Base-by-base conservation (phyloP, 1,284 basidiomycete species). In the Sphagnurus paluster region DNA sequence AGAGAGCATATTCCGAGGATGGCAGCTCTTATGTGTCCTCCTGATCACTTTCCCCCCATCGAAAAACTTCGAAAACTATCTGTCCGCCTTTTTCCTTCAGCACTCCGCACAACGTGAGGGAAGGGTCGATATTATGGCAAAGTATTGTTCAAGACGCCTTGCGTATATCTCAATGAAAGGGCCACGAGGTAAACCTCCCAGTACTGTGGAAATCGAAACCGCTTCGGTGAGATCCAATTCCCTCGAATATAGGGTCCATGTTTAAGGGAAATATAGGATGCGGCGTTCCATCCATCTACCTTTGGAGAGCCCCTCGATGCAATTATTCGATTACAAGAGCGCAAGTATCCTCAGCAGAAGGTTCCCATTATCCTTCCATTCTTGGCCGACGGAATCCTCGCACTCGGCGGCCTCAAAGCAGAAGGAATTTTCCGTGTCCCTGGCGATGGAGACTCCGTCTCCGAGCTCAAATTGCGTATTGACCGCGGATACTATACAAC, bases 391-490 rank as follows among this genome's bases (percentile, higher is more conserved):
- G 91, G 90, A 6, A 93, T 96, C 55, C 78, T 97, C 20, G 88
- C 90, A 2, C 74, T 94, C 3, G 91, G 92, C 1, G 92, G 93
- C 2, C 80, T 84, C 29, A 84, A 84, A 59, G 71, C 84, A 19
- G 91, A 95, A 59, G 93, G 93, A 23, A 93, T 95, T 51, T 97
- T 95, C 70, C 84, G 93, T 32, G 82, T 94, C 2, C 87, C 93
- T 5, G 93, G 93, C 0, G 93, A 96, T 63, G 76, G 78, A 9
- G 93, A 96, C 65, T 76, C 82, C 3, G 88, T 97, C 32, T 86
- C 87, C 0, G 87, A 90, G 49, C 76, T 96, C 55, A 92, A 90
- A 60, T 76, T 92, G 21, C 82, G 90, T 42, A 93, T 96, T 53
- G 92, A 96, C 63, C 80, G 85, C 53, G 93, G 93, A 1, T 87